phyloP scores from a whole-genome alignment of 106 monocot genomes.

The Dioscorea dumetorum region DNA sequence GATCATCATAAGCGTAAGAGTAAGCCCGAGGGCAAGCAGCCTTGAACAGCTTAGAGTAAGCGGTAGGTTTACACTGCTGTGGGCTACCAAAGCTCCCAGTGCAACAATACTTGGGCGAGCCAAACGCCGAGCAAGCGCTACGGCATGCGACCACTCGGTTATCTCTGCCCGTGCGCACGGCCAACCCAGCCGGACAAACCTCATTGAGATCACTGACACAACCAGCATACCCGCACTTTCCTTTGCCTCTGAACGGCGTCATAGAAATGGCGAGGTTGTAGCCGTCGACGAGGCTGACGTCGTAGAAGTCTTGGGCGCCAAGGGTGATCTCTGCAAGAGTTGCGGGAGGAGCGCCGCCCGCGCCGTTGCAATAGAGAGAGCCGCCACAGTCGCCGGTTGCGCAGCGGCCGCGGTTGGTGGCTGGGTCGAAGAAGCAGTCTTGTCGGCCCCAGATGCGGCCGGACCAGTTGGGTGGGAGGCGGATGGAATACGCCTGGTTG shows the following conservation, averaged over 20 bases:
- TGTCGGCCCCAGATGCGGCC: conserved; percentile 87
- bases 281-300: too few species aligned
- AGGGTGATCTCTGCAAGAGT: conserved; percentile 86
- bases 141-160: conserved; percentile 55
- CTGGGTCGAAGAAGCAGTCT: conserved; percentile 57
- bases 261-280: conserved; percentile 58
- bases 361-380: conserved; percentile 65
- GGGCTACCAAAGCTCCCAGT: conserved; percentile 67
- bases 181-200: conserved; percentile 59
- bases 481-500: too few species aligned
- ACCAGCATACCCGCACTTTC: conserved; percentile 45
- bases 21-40: conserved; percentile 59
- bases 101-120: conserved; percentile 65
- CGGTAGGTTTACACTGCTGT: conserved; percentile 60
- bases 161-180: conserved; percentile 24
- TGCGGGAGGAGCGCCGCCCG: conserved; percentile 67
- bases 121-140: conserved; percentile 69
- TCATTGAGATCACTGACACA: conserved; percentile 65
- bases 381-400: conserved; percentile 89
- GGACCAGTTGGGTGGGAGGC: conserved; percentile 40
- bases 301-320: conserved; percentile 45
- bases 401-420: conserved; percentile 57
- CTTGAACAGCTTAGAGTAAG: conserved; percentile 64
- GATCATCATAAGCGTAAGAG: conserved; percentile 73
- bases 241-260: conserved; percentile 33